Evolutionary conservation across 805 yeast species (phyloP), one percentile per base, ranked within the genome.

Genomic region (Yamadazyma scolyti): DNA sequence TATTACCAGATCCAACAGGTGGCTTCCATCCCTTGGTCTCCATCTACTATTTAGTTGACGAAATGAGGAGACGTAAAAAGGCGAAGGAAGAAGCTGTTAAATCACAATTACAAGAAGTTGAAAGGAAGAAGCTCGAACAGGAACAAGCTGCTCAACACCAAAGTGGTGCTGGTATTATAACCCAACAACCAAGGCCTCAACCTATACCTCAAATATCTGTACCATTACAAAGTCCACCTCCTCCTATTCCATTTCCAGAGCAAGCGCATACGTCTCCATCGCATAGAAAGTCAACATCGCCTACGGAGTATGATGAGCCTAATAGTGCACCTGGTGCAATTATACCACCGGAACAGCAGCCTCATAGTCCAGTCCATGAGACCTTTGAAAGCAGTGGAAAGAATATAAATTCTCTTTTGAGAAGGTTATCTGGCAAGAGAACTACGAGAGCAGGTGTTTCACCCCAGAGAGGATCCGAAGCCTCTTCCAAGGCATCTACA

Each of bases 1-100:
- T 54, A 11, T 48, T 69, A 12, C 72, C 77, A 2, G 93, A 87
- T 56, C 97, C 97, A 10, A 84, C 95, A 1, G 68, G 73, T 32
- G 90, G 89, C 1, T 89, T 74, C 55, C 95, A 89, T 58, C 97
- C 98, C 0, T 67, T 89, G 41, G 61, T 90, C 9, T 86, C 96
- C 5, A 81, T 90, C 22, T 93, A 93, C 54, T 82, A 76, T 50
- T 68, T 93, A 42, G 95, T 88, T 11, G 80, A 77, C 31, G 98
- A 93, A 59, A 84, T 86, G 82, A 52, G 71, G 40, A 77, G 73
- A 48, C 73, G 96, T 34, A 81, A 79, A 58, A 64, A 60, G 43
- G 76, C 79, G 5, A 79, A 81, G 56, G 76, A 71, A 31, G 72
- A 66, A 41, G 64, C 69, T 2, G 46, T 55, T 31, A 64, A 38